Conservation (phyloP, 371 early-diverging fungal species). For the Mortierella sp. region DNA sequence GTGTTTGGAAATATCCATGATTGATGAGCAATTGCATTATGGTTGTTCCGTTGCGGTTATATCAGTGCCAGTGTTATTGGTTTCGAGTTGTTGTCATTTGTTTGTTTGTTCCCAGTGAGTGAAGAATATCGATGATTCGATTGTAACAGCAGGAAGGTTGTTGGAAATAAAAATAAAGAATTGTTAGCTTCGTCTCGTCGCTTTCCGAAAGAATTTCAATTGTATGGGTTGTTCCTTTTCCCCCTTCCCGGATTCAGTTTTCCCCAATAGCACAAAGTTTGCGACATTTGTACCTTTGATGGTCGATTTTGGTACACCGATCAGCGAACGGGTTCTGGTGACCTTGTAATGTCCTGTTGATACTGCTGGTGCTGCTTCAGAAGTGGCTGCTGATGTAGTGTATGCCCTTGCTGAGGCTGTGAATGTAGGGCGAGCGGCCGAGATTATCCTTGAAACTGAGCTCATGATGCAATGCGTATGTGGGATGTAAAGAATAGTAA, state of each 20-base stretch:
- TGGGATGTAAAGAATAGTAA: background rate
- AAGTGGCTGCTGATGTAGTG: slow-evolving; percentile 18
- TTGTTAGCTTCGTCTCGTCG: background rate
- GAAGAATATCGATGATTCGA: background rate
- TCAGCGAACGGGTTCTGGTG: slow-evolving; percentile 69
- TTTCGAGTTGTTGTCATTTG: background rate
- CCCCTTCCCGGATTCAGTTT: background rate
- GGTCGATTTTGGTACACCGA: slow-evolving; percentile 68
- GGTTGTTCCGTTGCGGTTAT: background rate
- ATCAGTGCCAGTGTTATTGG: background rate
- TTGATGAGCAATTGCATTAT: background rate
- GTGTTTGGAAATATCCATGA: slow-evolving; percentile 6
- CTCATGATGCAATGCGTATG: slow-evolving; percentile 30
- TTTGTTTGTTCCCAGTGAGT: background rate
- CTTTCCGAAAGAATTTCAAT: background rate
- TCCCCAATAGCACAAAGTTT: background rate
- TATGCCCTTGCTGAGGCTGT: slow-evolving; percentile 32
- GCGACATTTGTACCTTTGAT: slow-evolving; percentile 51
- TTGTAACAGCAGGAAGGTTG: background rate
- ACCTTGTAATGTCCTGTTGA: slow-evolving; percentile 68
- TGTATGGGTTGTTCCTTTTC: background rate
- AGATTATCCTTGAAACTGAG: slow-evolving; percentile 39
- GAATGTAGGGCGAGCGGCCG: slow-evolving; percentile 29
- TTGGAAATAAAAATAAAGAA: background rate
- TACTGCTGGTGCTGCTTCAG: slow-evolving; percentile 16